Evolutionary conservation across 1,284 basidiomycete species (phyloP).

Genomic region (Puccinia triticina): DNA sequence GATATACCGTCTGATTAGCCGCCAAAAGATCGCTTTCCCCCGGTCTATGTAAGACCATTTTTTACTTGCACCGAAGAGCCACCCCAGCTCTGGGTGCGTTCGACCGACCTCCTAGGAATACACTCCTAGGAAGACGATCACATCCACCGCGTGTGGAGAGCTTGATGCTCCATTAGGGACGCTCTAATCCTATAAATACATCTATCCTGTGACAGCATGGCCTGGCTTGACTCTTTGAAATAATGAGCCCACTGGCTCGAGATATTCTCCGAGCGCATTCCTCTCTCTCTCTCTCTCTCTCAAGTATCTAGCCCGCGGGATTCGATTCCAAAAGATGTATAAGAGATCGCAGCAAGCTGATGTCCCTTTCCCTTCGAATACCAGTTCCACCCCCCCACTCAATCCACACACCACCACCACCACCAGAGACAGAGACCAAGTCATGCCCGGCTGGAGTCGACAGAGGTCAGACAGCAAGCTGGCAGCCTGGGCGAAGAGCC

Average conservation of each 20-base stretch:
- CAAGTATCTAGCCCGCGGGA: too few relatives aligned
- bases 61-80: not conserved
- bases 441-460: slow-evolving; percentile 32
- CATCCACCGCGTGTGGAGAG: not conserved
- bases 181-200: not conserved
- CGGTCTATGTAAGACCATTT: not conserved
- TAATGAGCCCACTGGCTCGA: not conserved
- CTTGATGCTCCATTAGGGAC: slow-evolving; percentile 9
- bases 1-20: too few relatives aligned
- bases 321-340: too few relatives aligned
- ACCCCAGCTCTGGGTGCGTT: too few relatives aligned
- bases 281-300: not conserved
- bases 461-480: slow-evolving; percentile 23
- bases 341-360: slow-evolving; percentile 1
- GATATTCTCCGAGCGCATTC: not conserved
- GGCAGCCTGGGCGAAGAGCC: slow-evolving; percentile 27
- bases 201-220: too few relatives aligned
- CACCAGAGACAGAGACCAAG: too few relatives aligned
- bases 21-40: not conserved
- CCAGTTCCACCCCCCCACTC: not conserved
- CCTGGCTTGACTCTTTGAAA: not conserved
- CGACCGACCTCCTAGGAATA: not conserved
- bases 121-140: slow-evolving; percentile 1
- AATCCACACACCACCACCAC: not conserved
- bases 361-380: not conserved